These are phyloP conservation scores for Lachancea mirantina DNA, from an alignment of 805 yeast genomes.

Conservation along the genomic window DNA sequence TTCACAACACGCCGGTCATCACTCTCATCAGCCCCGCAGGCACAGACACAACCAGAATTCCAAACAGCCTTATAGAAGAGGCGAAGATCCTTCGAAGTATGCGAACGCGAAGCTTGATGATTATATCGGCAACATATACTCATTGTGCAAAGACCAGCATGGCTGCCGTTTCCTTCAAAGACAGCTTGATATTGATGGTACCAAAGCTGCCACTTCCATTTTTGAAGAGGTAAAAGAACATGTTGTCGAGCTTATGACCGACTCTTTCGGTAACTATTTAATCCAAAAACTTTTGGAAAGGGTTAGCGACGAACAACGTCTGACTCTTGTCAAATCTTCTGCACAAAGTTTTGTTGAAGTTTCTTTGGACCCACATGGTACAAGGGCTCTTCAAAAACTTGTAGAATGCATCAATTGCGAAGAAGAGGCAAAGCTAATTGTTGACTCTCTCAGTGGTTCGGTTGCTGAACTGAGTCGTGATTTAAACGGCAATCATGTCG, in stretches of 20 bases:
- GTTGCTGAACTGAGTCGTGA: constrained; percentile 80
- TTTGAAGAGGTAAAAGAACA: constrained; percentile 73
- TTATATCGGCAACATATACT: constrained; percentile 64
- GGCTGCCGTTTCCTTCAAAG: constrained; percentile 91
- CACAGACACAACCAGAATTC: constrained; percentile 20
- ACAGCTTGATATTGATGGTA: constrained; percentile 62
- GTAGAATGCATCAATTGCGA: constrained; percentile 72
- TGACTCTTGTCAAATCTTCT: constrained; percentile 61
- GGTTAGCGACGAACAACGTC: constrained; percentile 61
- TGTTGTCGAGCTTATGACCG: constrained; percentile 82
- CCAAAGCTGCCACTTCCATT: constrained; percentile 62
- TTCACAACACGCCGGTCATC: constrained; percentile 6
- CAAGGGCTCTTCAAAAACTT: constrained; percentile 87
- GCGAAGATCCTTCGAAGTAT: constrained; percentile 64
- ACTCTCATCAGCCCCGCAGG: constrained; percentile 5
- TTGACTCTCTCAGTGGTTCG: constrained; percentile 53
- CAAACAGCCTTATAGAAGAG: constrained; percentile 5
- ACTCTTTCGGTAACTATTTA: constrained; percentile 95
- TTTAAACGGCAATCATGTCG: constrained; percentile 92
- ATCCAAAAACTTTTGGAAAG: constrained; percentile 85
- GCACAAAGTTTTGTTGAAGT: constrained; percentile 67
- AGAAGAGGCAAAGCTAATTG: constrained; percentile 63
- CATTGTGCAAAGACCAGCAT: constrained; percentile 90
- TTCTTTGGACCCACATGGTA: constrained; percentile 92
- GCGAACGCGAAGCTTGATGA: constrained; percentile 61